phyloP scores from a whole-genome alignment of 306 rosid species.

The Trichosanthes truncata region DNA sequence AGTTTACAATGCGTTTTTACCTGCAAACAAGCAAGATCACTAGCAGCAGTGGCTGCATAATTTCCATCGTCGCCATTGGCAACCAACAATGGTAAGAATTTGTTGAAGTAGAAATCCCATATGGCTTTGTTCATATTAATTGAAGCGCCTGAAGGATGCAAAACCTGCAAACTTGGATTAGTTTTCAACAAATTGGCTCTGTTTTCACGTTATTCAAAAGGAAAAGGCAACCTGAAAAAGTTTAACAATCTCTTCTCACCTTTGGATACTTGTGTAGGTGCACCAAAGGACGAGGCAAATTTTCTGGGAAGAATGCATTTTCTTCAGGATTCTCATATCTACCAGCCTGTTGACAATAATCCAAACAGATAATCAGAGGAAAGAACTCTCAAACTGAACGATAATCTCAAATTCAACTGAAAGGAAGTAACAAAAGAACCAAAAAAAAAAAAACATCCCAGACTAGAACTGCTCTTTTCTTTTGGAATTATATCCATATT shows the following conservation, averaged over 20 bases:
- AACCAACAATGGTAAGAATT: constrained; percentile 56
- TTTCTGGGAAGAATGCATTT: constrained; percentile 58
- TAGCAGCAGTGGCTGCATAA: constrained; percentile 77
- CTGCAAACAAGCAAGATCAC: constrained; percentile 84
- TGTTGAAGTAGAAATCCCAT: constrained; percentile 54
- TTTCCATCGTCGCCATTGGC: constrained; percentile 67
- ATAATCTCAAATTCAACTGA: neutral
- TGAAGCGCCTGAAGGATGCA: constrained; percentile 60
- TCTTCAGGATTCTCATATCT: constrained; percentile 74
- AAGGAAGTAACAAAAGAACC: neutral
- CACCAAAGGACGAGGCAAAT: constrained; percentile 39
- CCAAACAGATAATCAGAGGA: neutral
- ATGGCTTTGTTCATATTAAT: constrained; percentile 58
- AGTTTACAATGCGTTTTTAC: constrained; percentile 16
- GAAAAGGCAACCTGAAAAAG: neutral
- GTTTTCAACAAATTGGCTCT: constrained; percentile 8
- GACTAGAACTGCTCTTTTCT: neutral
- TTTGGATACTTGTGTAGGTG: constrained; percentile 34
- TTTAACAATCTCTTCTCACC: constrained; percentile 29
- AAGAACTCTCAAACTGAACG: neutral
- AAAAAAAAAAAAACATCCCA: neutral
- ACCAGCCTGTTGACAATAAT: constrained; percentile 49
- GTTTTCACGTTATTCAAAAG: neutral
- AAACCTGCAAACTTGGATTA: constrained; percentile 29
- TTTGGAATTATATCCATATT: neutral